These are phyloP conservation scores for Hirschioporus abietinus DNA, from an alignment of 768 basidiomycete species.

Conservation along the genomic window DNA sequence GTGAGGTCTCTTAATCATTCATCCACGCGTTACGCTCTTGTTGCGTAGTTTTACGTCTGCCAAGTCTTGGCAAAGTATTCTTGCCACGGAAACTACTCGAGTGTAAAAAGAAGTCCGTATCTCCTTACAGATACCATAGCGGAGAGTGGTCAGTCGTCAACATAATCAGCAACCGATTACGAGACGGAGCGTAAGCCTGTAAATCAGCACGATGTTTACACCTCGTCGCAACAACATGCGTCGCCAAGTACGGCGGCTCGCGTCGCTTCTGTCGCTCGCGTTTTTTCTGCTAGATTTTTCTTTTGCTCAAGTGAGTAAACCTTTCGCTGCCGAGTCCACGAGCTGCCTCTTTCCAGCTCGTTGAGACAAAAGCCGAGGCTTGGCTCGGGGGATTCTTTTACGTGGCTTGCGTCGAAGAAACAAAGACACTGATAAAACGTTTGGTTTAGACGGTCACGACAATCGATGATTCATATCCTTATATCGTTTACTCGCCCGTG, in stretches of 20 bases:
- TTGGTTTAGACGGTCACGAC: not conserved
- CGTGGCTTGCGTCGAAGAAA: too few relatives aligned
- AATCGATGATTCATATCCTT: conserved; percentile 30
- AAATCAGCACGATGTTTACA: not conserved
- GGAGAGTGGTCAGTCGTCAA: not conserved
- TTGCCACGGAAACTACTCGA: not conserved
- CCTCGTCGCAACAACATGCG: not conserved
- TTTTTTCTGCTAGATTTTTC: conserved; percentile 11
- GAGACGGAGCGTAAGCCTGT: not conserved
- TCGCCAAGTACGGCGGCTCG: not conserved
- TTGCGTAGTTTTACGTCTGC: not conserved
- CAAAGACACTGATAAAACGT: not conserved
- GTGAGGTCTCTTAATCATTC: not conserved
- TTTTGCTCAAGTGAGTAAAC: conserved; percentile 20
- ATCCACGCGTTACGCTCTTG: not conserved
- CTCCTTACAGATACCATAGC: not conserved
- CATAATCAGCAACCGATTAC: not conserved
- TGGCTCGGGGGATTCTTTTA: too few relatives aligned
- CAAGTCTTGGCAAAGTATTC: not conserved
- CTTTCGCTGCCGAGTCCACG: too few relatives aligned
- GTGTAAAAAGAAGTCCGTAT: not conserved
- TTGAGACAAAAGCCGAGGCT: too few relatives aligned
- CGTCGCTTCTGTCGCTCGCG: conserved; percentile 13
- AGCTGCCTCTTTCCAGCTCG: too few relatives aligned
- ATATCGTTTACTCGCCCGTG: conserved; percentile 33